phyloP scores from a whole-genome alignment of 1,284 basidiomycete genomes.

The Golubevia sp. region DNA sequence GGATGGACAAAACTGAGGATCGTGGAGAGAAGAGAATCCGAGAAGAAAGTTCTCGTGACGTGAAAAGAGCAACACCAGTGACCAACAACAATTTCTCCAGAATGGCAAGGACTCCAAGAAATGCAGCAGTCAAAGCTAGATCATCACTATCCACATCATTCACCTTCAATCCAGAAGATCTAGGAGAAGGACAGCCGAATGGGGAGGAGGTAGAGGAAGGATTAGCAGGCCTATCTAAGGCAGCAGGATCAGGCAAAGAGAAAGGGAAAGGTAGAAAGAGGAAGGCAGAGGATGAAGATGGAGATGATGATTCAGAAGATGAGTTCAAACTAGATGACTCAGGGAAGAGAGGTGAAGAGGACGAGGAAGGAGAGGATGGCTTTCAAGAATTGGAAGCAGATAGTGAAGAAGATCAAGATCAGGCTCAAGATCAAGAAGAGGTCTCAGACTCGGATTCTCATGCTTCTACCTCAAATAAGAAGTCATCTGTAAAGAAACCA shows the following conservation, averaged over 20 bases:
- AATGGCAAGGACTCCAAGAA: too few relatives aligned
- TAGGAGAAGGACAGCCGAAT: background rate
- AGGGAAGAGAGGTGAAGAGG: background rate
- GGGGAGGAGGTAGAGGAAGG: too few relatives aligned
- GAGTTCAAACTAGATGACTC: background rate
- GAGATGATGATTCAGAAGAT: background rate
- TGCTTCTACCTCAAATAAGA: background rate
- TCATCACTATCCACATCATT: too few relatives aligned
- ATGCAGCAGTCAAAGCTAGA: too few relatives aligned
- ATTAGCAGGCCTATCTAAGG: background rate
- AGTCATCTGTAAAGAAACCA: background rate
- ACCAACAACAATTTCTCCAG: too few relatives aligned
- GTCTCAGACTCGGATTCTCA: background rate
- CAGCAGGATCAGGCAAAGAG: background rate
- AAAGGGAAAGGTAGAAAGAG: background rate
- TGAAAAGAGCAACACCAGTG: too few relatives aligned
- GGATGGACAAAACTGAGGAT: too few relatives aligned
- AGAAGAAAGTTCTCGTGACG: too few relatives aligned
- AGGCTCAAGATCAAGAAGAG: background rate
- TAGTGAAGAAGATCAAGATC: background rate
- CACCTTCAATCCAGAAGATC: background rate
- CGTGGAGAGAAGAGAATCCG: too few relatives aligned
- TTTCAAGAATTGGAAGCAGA: background rate
- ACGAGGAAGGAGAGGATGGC: too few relatives aligned
- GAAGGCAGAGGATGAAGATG: background rate